Conservation (phyloP, 2,329 filamentous ascomycete genomes). For the Penicillium sp. region DNA sequence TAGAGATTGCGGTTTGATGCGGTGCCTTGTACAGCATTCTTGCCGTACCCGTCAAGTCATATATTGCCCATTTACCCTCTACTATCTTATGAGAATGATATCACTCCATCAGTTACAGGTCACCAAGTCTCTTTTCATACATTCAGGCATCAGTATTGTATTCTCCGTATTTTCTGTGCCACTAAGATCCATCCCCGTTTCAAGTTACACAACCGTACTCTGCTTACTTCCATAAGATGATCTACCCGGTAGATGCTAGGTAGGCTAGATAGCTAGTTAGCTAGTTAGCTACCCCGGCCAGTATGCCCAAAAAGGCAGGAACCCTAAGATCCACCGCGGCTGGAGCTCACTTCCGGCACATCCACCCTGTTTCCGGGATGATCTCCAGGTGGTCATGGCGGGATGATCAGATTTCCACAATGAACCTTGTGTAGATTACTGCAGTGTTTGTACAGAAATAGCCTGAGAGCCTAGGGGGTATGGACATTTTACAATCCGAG, state of each 20-base stretch:
- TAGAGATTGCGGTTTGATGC: conserved; percentile 18
- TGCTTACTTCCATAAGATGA: background rate
- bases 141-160: background rate
- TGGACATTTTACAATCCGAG: background rate
- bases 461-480: background rate
- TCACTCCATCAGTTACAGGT: background rate
- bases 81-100: conserved; percentile 1
- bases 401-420: background rate
- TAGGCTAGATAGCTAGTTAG: too few species aligned
- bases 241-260: too few species aligned
- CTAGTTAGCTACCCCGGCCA: background rate
- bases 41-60: background rate
- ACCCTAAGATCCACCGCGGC: background rate
- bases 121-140: background rate
- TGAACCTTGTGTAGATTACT: background rate
- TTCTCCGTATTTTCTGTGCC: background rate
- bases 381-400: background rate
- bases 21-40: background rate
- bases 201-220: background rate
- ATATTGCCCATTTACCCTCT: background rate
- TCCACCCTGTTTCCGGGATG: background rate
- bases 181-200: background rate
- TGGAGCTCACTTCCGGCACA: background rate
- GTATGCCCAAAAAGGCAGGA: conserved; percentile 1
- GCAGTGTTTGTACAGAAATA: background rate